Evolutionary conservation across 345 rosid species (phyloP).

Genomic region (Psidium guajava): DNA sequence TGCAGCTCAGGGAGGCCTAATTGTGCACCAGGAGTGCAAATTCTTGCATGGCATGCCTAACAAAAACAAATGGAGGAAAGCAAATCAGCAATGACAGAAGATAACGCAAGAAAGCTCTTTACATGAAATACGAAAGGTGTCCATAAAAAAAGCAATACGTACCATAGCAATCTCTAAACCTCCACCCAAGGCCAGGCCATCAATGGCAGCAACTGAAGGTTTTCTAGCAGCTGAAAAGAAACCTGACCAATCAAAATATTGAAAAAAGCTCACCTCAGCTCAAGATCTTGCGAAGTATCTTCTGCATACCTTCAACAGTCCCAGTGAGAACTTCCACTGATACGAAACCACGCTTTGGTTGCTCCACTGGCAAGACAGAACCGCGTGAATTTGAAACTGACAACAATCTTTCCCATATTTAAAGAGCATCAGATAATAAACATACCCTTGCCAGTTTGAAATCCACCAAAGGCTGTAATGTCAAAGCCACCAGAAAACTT

Average conservation of each 20-base stretch:
- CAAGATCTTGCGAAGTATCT: neutral
- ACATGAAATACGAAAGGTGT: neutral
- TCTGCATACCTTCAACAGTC: constrained; percentile 59
- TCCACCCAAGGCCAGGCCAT: constrained; percentile 98
- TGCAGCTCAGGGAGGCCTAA: constrained; percentile 94
- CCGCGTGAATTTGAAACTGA: neutral
- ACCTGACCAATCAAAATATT: neutral
- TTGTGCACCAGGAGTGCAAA: constrained; percentile 74
- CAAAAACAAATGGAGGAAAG: neutral
- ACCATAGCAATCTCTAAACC: constrained; percentile 97
- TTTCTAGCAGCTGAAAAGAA: constrained; percentile 58
- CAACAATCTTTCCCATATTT: neutral
- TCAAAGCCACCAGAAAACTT: constrained; percentile 98
- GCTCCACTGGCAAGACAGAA: constrained; percentile 23
- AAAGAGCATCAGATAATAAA: neutral
- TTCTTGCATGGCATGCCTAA: constrained; percentile 90
- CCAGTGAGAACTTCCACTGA: constrained; percentile 54
- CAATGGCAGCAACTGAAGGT: constrained; percentile 97
- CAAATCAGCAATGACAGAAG: neutral
- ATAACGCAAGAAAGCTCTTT: neutral
- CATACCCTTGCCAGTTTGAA: constrained; percentile 54
- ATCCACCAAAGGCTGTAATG: constrained; percentile 57
- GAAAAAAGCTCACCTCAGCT: neutral
- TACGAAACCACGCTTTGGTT: constrained; percentile 51
- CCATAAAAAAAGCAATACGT: neutral